Evolutionary conservation across 2,329 filamentous ascomycete species (phyloP).

Genomic region (Cercospora brassicicola): DNA sequence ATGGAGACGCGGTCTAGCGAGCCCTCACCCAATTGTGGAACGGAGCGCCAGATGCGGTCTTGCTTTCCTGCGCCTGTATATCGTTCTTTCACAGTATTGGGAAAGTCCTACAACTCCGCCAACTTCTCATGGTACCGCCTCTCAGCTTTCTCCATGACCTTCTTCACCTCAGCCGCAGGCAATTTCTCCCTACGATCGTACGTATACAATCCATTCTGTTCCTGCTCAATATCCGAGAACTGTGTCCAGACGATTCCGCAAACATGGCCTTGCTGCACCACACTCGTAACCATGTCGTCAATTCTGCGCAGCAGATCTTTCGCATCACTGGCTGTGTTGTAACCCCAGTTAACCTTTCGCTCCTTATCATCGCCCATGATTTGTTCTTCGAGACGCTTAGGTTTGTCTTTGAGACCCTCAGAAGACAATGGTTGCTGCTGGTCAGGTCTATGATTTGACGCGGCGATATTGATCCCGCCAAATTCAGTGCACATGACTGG

Average conservation of each 20-base stretch:
- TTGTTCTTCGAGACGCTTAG: constrained; percentile 59
- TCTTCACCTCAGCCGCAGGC: constrained; percentile 57
- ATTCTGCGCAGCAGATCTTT: constrained; percentile 61
- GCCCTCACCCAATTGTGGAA: neutral
- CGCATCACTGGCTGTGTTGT: constrained; percentile 63
- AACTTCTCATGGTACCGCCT: constrained; percentile 46
- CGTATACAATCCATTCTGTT: constrained; percentile 66
- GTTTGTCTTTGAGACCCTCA: constrained; percentile 52
- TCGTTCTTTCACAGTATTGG: neutral
- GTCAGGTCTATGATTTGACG: constrained; percentile 40
- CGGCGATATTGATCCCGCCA: constrained; percentile 66
- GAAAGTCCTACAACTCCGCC: neutral
- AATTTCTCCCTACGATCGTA: constrained; percentile 64
- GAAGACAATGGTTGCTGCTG: constrained; percentile 9
- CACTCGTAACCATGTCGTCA: constrained; percentile 59
- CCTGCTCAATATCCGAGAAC: constrained; percentile 63
- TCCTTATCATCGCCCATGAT: constrained; percentile 48
- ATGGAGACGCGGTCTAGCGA: neutral
- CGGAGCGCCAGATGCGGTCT: neutral
- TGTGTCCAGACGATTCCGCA: constrained; percentile 69
- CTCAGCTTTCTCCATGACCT: constrained; percentile 57
- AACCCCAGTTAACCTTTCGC: constrained; percentile 60
- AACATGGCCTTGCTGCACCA: constrained; percentile 58
- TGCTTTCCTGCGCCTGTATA: neutral
- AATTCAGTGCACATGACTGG: constrained; percentile 68